phyloP scores from a whole-genome alignment of 331 rosid genomes.

The Prunus yedoensis region DNA sequence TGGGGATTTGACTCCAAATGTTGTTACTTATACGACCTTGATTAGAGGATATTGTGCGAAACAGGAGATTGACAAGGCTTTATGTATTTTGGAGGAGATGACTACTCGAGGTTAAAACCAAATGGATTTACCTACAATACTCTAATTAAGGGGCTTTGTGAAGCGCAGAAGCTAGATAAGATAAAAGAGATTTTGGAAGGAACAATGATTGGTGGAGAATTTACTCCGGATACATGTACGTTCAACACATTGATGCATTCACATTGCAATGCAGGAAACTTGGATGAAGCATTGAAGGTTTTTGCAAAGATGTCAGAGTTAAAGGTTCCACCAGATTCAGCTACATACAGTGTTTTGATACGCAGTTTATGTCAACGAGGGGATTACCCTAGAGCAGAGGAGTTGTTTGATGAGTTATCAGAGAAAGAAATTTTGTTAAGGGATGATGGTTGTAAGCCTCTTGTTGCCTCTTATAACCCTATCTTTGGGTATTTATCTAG shows the following conservation, averaged over 20 bases:
- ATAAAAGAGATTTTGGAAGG: conserved; percentile 49
- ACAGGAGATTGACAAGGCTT: conserved; percentile 53
- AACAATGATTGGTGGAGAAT: conserved; percentile 34
- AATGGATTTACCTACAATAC: conserved; percentile 66
- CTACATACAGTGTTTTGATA: conserved; percentile 63
- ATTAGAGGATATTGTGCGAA: conserved; percentile 70
- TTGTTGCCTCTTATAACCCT: conserved; percentile 68
- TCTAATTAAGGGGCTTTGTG: conserved; percentile 70
- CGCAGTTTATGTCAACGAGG: conserved; percentile 54
- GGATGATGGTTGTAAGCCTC: conserved; percentile 60
- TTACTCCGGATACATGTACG: conserved; percentile 65
- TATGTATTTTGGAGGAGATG: conserved; percentile 71
- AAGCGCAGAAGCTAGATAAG: conserved; percentile 52
- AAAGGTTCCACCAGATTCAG: conserved; percentile 60
- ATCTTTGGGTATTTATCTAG: conserved; percentile 60
- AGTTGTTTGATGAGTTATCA: conserved; percentile 53
- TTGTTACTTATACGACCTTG: conserved; percentile 75
- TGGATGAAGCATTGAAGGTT: conserved; percentile 61
- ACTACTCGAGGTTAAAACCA: conserved; percentile 40
- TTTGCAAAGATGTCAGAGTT: conserved; percentile 57
- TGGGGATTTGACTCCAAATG: conserved; percentile 56
- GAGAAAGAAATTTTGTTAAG: conserved; percentile 52
- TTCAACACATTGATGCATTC: conserved; percentile 63
- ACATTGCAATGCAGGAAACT: conserved; percentile 55
- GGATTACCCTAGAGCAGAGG: conserved; percentile 54